Percentiles rank a stretch among this genome's conserved stretches.
Conservation (phyloP, 257 asterid species). For the Apocynum venetum region DNA sequence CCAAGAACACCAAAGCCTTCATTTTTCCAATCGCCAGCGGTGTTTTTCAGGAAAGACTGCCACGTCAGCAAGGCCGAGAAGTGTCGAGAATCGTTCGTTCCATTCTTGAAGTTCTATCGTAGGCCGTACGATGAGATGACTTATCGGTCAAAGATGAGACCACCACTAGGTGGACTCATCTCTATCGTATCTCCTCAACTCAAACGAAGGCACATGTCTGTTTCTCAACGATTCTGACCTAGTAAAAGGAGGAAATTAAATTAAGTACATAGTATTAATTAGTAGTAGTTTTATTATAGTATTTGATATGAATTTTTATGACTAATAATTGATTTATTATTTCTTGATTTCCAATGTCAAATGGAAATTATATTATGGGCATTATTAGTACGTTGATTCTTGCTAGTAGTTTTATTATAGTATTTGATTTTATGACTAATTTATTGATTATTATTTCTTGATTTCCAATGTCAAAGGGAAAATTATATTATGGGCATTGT, state of each 20-base stretch:
- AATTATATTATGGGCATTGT: background rate
- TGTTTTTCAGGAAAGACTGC: constrained; percentile 60
- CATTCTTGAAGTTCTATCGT: constrained; percentile 63
- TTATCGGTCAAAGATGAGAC: constrained; percentile 84
- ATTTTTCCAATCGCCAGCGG: constrained; percentile 74
- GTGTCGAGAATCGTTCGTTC: constrained; percentile 52
- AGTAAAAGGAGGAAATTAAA: background rate
- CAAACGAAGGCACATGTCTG: constrained; percentile 62
- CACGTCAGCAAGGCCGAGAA: constrained; percentile 40
- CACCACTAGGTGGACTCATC: constrained; percentile 81
- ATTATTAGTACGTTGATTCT: background rate
- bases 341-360: constrained; percentile 18
- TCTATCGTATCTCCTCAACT: constrained; percentile 78
- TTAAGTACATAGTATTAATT: constrained; percentile 25
- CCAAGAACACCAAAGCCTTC: constrained; percentile 80
- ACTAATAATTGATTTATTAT: constrained; percentile 32
- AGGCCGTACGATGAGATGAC: constrained; percentile 89
- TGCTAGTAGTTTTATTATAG: background rate
- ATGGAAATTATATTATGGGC: constrained; percentile 12
- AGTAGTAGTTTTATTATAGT: background rate
- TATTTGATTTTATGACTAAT: constrained; percentile 19
- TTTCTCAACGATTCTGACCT: constrained; percentile 76
- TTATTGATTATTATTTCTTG: constrained; percentile 24
- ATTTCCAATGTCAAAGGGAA: constrained; percentile 23
- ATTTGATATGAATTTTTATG: background rate